These are phyloP conservation scores for Triangularia setosa DNA, from an alignment of 2,329 filamentous ascomycete species.

Conservation along the genomic window DNA sequence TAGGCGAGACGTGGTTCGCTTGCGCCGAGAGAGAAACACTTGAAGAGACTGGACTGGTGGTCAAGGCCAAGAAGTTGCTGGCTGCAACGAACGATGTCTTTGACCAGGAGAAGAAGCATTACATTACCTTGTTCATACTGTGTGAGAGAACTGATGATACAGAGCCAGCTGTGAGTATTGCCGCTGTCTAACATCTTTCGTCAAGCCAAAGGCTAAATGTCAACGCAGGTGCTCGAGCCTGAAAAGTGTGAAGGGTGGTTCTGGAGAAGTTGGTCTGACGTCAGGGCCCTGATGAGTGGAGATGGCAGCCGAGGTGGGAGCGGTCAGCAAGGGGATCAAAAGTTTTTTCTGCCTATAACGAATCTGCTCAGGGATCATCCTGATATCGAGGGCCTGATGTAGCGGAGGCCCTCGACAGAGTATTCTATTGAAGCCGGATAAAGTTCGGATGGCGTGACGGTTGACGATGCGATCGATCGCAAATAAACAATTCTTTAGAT, in stretches of 20 bases:
- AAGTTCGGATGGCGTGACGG: not conserved
- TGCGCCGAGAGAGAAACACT: constrained; percentile 65
- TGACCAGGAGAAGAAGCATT: constrained; percentile 58
- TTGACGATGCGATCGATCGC: not conserved
- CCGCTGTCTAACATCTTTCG: not conserved
- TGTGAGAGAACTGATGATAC: constrained; percentile 48
- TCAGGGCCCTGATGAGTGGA: constrained; percentile 31
- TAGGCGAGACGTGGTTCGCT: constrained; percentile 56
- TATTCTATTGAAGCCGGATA: not conserved
- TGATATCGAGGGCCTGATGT: constrained; percentile 16
- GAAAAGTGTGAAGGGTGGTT: constrained; percentile 50
- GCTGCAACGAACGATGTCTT: constrained; percentile 68
- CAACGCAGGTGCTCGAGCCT: constrained; percentile 41
- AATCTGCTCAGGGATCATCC: constrained; percentile 32
- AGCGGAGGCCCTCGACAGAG: not conserved
- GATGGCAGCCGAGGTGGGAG: constrained; percentile 3
- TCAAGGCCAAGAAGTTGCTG: constrained; percentile 50
- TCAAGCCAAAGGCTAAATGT: not conserved
- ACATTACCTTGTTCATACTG: constrained; percentile 67
- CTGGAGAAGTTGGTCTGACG: constrained; percentile 45
- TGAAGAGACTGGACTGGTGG: constrained; percentile 65
- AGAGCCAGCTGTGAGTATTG: constrained; percentile 49
- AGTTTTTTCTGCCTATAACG: constrained; percentile 39
- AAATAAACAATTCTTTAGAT: not conserved
- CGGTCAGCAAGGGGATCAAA: constrained; percentile 30